Percentiles rank a stretch among this genome's conserved stretches.
Evolutionary conservation across 2,329 filamentous ascomycete species (phyloP).

Genomic region (Xylariomycetidae sp.): DNA sequence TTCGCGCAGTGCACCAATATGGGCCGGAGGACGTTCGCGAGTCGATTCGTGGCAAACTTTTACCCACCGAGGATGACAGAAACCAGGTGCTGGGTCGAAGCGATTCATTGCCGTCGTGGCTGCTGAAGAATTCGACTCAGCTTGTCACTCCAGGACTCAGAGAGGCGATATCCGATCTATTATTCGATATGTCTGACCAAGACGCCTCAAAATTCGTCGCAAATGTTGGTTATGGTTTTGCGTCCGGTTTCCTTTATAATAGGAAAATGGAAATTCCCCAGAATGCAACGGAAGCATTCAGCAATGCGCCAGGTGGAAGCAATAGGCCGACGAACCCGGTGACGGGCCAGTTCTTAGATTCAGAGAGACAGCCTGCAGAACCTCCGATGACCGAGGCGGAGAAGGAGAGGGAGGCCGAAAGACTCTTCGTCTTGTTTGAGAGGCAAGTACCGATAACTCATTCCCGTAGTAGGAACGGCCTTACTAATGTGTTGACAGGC

Average conservation of each 20-base stretch:
- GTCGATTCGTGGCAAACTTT: conserved; percentile 58
- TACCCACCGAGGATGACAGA: conserved; percentile 74
- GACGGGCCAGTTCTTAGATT: conserved; percentile 74
- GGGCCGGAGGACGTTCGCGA: conserved; percentile 58
- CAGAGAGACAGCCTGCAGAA: conserved; percentile 51
- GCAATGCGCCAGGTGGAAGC: conserved; percentile 21
- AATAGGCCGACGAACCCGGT: conserved; percentile 65
- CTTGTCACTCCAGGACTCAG: conserved; percentile 66
- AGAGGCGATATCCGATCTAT: conserved; percentile 66
- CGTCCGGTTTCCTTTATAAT: conserved; percentile 81
- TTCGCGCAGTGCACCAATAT: conserved; percentile 64
- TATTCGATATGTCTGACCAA: conserved; percentile 82
- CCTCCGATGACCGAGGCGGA: conserved; percentile 85
- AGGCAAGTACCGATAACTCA: conserved; percentile 48
- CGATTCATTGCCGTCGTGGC: conserved; percentile 64
- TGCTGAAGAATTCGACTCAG: conserved; percentile 73
- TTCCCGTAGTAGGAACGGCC: not conserved
- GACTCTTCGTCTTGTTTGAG: conserved; percentile 85
- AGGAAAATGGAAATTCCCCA: conserved; percentile 74
- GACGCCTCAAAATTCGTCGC: conserved; percentile 75
- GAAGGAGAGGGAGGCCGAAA: conserved; percentile 86
- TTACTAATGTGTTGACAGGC: conserved; percentile 17
- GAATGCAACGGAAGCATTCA: conserved; percentile 50
- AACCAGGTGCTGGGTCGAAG: conserved; percentile 70
- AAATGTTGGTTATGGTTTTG: conserved; percentile 92